Base-by-base conservation (phyloP, 2,329 filamentous ascomycete genomes). In the Rhynchosporium agropyri region DNA sequence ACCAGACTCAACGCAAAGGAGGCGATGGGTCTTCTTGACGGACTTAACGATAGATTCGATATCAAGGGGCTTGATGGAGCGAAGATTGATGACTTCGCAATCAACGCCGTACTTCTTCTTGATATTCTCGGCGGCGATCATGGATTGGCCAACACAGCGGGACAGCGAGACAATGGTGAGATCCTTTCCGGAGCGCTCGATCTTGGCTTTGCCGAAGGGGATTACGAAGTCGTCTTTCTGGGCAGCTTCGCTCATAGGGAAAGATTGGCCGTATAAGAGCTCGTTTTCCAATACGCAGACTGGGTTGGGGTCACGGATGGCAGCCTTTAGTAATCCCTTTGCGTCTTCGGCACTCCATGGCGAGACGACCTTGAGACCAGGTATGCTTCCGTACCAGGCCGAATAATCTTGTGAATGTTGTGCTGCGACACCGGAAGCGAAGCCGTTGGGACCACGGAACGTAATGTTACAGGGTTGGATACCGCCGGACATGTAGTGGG, bases 391-490 rank as follows among this genome's bases (percentile, higher is more conserved):
- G 81, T 99, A 99, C 95, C 95, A 99, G 67, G 94, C 92, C 58
- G 91, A 91, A 84, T 96, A 99, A 78, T 99, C 95, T 83, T 99
- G 95, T 58, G 95, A 98, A 84, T 99, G 95, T 84, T 99, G 95
- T 65, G 95, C 95, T 69, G 82, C 95, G 74, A 99, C 95, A 85
- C 95, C 95, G 65, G 94, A 77, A 67, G 95, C 95, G 79, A 99
- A 99, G 74, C 95, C 95, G 81, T 99, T 99, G 80, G 95, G 95
- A 60, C 95, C 95, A 77, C 95, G 93, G 89, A 99, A 99, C 72
- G 95, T 98, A 80, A 99, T 94, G 84, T 98, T 98, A 83, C 95
- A 99, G 74, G 95, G 95, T 81, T 99, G 95, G 79, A 97, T 98
- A 79, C 95, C 95, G 74, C 95, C 95, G 69, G 95, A 98, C 95